Evolutionary conservation across 352 stramenopile genomes (phyloP), one percentile per base, ranked within the genome.

Genomic region (Pythium graminicola): DNA sequence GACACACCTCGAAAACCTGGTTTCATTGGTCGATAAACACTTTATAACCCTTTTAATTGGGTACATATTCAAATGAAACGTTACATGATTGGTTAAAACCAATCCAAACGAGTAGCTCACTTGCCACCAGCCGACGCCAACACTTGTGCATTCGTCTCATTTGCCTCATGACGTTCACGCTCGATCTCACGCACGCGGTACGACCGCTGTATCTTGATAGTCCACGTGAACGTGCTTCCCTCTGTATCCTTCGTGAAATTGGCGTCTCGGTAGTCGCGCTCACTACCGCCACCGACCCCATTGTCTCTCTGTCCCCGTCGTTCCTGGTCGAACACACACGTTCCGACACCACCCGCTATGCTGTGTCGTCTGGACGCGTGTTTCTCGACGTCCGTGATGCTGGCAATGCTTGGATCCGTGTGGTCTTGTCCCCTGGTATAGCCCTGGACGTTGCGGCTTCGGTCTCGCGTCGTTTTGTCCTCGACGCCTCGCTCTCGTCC

Each of bases 341-440:
- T 6, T 43, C 64, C 16, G 13, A 43, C 28, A 19, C 40, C 8
- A 43, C 50, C 8, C 31, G 31, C 13, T 90, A 88, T 67, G 64
- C 41, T 14, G 67, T 86, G 14, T 35, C 46, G 0, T 46, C 58
- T 8, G 76, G 80, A 17, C 57, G 65, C 46, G 64, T 82, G 43
- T 71, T 73, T 23, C 43, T 90, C 47, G 73, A 88, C 64, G 70
- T 86, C 32, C 80, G 80, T 17, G 80, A 90, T 60, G 76, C 71
- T 28, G 79, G 70, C 14, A 71, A 90, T 47, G 76, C 68, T 43
- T 90, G 79, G 79, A 68, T 90, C 49, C 79, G 79, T 35, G 67
- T 67, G 41, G 43, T 61, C 17, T 54, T 90, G n/a, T 41, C 55
- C 5, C 56, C 68, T 6, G 75, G 67, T 42, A 64, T 79, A 43